Conservation (phyloP, 2,329 filamentous ascomycete genomes). For the Cercospora beticola region DNA sequence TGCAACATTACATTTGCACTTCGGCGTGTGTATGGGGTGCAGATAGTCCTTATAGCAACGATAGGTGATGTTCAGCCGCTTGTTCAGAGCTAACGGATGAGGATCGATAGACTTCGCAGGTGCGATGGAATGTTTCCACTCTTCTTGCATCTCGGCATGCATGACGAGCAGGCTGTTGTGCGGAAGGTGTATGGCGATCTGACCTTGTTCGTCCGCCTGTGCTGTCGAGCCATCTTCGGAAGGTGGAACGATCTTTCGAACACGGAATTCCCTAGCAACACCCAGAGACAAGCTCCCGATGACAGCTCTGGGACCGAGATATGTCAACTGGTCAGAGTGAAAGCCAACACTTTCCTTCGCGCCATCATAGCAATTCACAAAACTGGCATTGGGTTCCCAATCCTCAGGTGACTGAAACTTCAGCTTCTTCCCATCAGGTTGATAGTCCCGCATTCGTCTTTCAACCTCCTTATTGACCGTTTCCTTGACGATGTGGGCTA, state of each 20-base stretch:
- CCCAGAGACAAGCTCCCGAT: slow-evolving; percentile 90
- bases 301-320: slow-evolving; percentile 81
- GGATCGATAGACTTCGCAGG: slow-evolving; percentile 75
- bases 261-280: slow-evolving; percentile 88
- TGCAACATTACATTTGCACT: slow-evolving; percentile 72
- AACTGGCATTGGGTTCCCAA: slow-evolving; percentile 86
- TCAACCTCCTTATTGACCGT: slow-evolving; percentile 78
- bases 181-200: slow-evolving; percentile 88
- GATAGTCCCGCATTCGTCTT: slow-evolving; percentile 65
- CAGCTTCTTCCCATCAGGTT: slow-evolving; percentile 70
- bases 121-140: slow-evolving; percentile 87
- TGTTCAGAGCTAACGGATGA: slow-evolving; percentile 76
- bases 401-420: slow-evolving; percentile 69
- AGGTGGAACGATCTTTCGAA: slow-evolving; percentile 68
- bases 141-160: slow-evolving; percentile 97
- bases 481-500: slow-evolving; percentile 68
- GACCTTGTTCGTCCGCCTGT: slow-evolving; percentile 66
- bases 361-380: slow-evolving; percentile 92
- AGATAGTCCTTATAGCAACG: slow-evolving; percentile 76
- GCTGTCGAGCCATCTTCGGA: slow-evolving; percentile 40
- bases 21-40: slow-evolving; percentile 74
- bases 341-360: slow-evolving; percentile 81
- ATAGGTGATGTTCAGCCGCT: slow-evolving; percentile 91
- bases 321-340: slow-evolving; percentile 90
- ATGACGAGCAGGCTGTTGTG: slow-evolving; percentile 93